These are phyloP conservation scores for Cercospora sp. DNA, from an alignment of 2,329 filamentous ascomycete species.

Conservation along the genomic window DNA sequence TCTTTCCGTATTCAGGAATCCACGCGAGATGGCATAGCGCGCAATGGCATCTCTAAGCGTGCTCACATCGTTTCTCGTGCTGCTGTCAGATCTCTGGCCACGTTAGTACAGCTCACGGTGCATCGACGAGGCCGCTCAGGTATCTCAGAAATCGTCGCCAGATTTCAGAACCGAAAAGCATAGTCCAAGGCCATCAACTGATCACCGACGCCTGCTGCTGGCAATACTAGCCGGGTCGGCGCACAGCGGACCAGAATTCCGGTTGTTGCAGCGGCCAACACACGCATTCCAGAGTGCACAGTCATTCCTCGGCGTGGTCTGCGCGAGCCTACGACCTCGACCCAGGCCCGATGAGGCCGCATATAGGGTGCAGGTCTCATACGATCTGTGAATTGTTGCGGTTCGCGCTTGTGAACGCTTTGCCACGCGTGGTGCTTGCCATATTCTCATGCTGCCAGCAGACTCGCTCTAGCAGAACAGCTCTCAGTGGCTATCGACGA, in stretches of 20 bases:
- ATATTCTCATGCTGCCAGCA: too few relatives aligned
- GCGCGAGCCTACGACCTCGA: not conserved
- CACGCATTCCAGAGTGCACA: slow-evolving; percentile 3
- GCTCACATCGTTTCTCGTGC: not conserved
- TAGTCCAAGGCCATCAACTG: not conserved
- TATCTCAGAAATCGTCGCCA: not conserved
- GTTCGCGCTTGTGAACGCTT: too few relatives aligned
- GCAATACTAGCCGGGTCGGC: not conserved
- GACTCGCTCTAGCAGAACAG: too few relatives aligned
- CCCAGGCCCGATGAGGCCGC: not conserved
- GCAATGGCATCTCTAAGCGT: not conserved
- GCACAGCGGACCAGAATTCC: not conserved
- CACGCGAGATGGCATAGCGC: slow-evolving; percentile 1
- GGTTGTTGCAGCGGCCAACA: slow-evolving; percentile 3
- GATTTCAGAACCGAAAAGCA: not conserved
- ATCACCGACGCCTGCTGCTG: not conserved
- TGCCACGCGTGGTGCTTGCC: too few relatives aligned
- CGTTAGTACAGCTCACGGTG: not conserved
- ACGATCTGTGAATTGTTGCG: not conserved
- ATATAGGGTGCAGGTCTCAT: not conserved
- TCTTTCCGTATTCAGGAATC: slow-evolving; percentile 2
- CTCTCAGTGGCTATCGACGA: too few relatives aligned
- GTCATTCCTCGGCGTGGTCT: slow-evolving; percentile 5
- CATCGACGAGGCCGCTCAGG: not conserved
- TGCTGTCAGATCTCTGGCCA: not conserved